Base-by-base conservation (phyloP, 225 moss, liverwort and hornwort species). In the Polytrichum formosum region DNA sequence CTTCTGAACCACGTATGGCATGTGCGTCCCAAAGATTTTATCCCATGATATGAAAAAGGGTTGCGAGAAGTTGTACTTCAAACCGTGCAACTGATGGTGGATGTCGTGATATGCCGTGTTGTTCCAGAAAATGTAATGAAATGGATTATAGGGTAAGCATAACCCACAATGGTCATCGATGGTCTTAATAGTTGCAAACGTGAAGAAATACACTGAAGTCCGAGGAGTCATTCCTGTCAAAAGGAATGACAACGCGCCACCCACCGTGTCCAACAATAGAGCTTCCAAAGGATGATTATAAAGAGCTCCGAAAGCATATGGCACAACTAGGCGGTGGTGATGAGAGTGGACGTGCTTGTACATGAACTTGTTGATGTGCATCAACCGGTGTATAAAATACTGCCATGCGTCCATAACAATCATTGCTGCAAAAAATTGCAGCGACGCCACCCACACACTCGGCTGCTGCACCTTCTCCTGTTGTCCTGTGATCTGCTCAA, bases 21-120 rank as follows among this genome's bases (percentile, higher is more conserved):
- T 92, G 28, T 94, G 72, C 20, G 98, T 98, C 28, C 98, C 92
- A 22, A 90, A 77, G 28, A 94, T 26, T 37, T 84, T 88, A 65
- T 98, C 92, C 94, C 98, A 94, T 3, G 84, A 75, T 59, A 87
- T 87, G 56, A 98, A 98, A 59, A 98, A 94, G 4, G 98, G 98
- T 84, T 98, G 98, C 4, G 94, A 91, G 68, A 91, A 94, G 64
- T 94, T 98, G 69, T 84, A 98, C 75, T 98, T 94, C 59, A 89
- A 94, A 54, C 98, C 94, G 28, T 90, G 85, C 69, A 94, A 69
- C 83, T 98, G 94, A 69, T 98, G 98, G 78, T 98, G 94, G 54
- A 98, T 85, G 59, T 98, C 98, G 61, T 98, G 94, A 71, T 98
- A 98, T 13, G 98, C 94, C 13, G 94, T 88, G 78, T 97, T 97